Evolutionary conservation across 192 early-diverging fungal species (phyloP), one percentile per base, ranked within the genome.

Genomic region (Coemansia furcata): DNA sequence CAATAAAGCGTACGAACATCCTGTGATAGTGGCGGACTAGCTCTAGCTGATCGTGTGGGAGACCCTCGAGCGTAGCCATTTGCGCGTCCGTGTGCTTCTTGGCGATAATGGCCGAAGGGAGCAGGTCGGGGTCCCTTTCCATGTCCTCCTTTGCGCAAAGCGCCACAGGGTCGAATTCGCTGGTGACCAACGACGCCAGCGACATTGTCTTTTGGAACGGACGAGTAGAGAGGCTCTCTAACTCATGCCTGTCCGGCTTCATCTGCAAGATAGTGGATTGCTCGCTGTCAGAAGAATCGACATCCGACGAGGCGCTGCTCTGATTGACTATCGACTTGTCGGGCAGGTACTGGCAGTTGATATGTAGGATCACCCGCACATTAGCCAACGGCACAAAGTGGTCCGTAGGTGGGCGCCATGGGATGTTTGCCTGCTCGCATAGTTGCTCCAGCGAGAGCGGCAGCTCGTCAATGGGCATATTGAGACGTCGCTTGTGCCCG

Each of bases 181-280:
- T 67, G 26, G 63, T 57, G 14, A 74, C 68, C 19, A 82, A 72
- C 42, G 80, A 82, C 21, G 80, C 65, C 10, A 77, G 72, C 49
- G 80, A 77, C 71, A 77, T 82, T 14, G 80, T 82, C 54, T 82
- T 74, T 60, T 77, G 74, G 60, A 82, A 82, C 60, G 71, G 66
- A 38, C 63, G 71, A 23, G 74, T 44, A 36, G 65, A 58, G 11
- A 68, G 65, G 68, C 68, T 77, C 15, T 59, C 71, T 36, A 74
- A 47, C 68, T 77, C 70, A 46, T 71, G 61, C 59, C 38, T 65
- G 62, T 74, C 74, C 6, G 80, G 68, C 47, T 82, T 76, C 21
- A 67, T 47, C 60, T 50, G 66, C 44, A 73, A 43, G 11, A 33
- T 17, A 40, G 66, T 71, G 6, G 57, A 47, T 21, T 62, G 57